phyloP scores from a whole-genome alignment of 1,284 basidiomycete genomes.

The Sutorius eximius region DNA sequence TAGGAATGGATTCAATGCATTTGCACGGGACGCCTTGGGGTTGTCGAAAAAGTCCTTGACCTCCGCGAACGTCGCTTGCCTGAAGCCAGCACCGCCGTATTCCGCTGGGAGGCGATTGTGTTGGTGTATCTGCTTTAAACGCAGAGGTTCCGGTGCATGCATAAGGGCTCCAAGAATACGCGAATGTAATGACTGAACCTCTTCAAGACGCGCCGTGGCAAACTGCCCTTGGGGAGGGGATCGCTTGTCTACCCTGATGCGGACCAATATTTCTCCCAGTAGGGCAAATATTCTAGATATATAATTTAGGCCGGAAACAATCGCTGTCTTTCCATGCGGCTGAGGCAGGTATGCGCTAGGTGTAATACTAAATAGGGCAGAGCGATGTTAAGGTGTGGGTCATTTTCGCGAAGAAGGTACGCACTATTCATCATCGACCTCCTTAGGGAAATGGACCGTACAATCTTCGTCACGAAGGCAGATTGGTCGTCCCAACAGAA shows the following conservation, averaged over 20 bases:
- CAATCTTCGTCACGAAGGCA: conserved; percentile 85
- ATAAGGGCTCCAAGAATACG: conserved; percentile 69
- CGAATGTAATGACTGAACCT: conserved; percentile 72
- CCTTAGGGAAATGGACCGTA: conserved; percentile 81
- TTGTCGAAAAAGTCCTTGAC: conserved; percentile 89
- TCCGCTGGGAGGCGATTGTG: conserved; percentile 55
- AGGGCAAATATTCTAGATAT: conserved; percentile 82
- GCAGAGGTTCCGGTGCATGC: conserved; percentile 70
- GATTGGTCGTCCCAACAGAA: conserved; percentile 76
- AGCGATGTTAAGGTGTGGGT: conserved; percentile 35
- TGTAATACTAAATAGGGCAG: conserved; percentile 60
- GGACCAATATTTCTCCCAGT: conserved; percentile 78
- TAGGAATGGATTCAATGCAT: conserved; percentile 82
- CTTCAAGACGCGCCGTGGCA: conserved; percentile 76
- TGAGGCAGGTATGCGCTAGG: conserved; percentile 76
- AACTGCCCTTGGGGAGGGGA: conserved; percentile 81
- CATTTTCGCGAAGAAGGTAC: conserved; percentile 38
- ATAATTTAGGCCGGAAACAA: conserved; percentile 84
- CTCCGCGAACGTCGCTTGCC: conserved; percentile 79
- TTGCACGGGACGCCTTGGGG: conserved; percentile 78
- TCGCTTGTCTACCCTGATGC: conserved; percentile 80
- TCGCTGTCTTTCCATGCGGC: conserved; percentile 77
- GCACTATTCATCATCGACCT: conserved; percentile 83
- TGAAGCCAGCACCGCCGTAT: conserved; percentile 66
- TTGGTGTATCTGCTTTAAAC: conserved; percentile 57